Conservation (phyloP, 2,329 filamentous ascomycete species). For the Colletotrichum sp. region DNA sequence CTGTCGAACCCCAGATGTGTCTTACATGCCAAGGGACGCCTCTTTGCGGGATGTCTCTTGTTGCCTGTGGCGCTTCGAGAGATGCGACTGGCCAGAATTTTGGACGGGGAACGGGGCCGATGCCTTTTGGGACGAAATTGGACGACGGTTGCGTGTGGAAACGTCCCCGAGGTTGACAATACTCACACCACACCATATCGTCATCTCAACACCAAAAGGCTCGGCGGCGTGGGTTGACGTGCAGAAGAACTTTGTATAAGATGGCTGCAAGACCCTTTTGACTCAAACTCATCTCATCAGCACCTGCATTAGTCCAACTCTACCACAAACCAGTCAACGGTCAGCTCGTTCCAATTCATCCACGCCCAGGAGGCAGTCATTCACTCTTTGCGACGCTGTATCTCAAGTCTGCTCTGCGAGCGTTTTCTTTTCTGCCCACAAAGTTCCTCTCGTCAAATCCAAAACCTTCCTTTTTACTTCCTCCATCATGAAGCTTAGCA, state of each 20-base stretch:
- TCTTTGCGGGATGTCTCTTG: not conserved
- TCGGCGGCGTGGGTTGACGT: not conserved
- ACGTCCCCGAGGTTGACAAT: constrained; percentile 4
- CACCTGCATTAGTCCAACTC: not conserved
- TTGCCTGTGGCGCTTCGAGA: not conserved
- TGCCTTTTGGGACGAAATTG: not conserved
- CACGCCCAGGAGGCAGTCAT: constrained; percentile 19
- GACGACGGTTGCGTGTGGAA: not conserved
- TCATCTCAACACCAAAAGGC: constrained; percentile 3
- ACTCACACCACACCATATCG: not conserved
- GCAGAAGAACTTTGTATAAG: constrained; percentile 14
- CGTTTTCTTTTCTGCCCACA: not conserved
- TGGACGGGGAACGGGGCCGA: not conserved
- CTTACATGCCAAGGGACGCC: constrained; percentile 1
- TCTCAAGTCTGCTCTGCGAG: not conserved
- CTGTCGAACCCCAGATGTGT: not conserved
- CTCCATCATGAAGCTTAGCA: constrained; percentile 21
- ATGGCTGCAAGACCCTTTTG: not conserved
- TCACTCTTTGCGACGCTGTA: not conserved
- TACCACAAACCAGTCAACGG: not conserved
- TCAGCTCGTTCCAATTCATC: not conserved
- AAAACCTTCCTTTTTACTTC: not conserved
- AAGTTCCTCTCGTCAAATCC: not conserved
- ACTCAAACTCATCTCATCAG: not conserved
- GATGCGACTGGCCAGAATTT: constrained; percentile 6